Evolutionary conservation across 306 rosid species (phyloP).

Genomic region (Rosa multiflora): DNA sequence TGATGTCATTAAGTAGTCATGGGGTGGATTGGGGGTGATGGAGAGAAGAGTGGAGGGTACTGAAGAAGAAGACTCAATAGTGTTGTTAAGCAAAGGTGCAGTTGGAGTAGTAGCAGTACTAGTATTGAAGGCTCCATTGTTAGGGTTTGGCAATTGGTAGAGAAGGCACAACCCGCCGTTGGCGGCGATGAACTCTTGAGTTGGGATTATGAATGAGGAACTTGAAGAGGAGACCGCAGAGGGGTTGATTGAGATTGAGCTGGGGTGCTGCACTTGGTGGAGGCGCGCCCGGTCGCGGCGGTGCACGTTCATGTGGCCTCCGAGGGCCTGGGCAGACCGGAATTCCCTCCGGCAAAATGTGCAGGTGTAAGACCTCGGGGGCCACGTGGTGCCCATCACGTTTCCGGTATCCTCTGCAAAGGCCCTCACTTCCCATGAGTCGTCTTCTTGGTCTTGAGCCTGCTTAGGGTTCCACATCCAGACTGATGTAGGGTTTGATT

Average conservation of each 20-base stretch:
- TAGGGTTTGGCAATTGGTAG: slow-evolving; percentile 76
- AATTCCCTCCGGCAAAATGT: slow-evolving; percentile 82
- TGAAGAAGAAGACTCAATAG: slow-evolving; percentile 18
- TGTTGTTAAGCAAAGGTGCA: slow-evolving; percentile 2
- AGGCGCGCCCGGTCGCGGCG: slow-evolving; percentile 98
- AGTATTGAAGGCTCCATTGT: slow-evolving; percentile 8
- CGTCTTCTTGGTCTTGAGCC: slow-evolving; percentile 45
- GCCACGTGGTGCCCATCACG: slow-evolving; percentile 86
- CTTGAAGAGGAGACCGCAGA: slow-evolving; percentile 7
- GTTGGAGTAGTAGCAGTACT: slow-evolving; percentile 1
- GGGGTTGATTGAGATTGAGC: slow-evolving; percentile 16
- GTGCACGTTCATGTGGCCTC: slow-evolving; percentile 99
- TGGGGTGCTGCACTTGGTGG: slow-evolving; percentile 46
- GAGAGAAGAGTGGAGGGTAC: slow-evolving; percentile 61
- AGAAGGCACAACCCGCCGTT: slow-evolving; percentile 61
- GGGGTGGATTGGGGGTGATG: slow-evolving; percentile 36
- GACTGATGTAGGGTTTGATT: slow-evolving; percentile 49
- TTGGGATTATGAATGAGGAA: slow-evolving; percentile 52
- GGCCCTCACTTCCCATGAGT: slow-evolving; percentile 90
- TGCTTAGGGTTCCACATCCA: slow-evolving; percentile 83
- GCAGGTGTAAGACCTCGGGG: slow-evolving; percentile 91
- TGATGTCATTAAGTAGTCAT: slow-evolving; percentile 13
- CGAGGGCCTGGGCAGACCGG: slow-evolving; percentile 93
- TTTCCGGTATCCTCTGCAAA: slow-evolving; percentile 86
- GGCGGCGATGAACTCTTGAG: slow-evolving; percentile 48